Evolutionary conservation across 2,329 filamentous ascomycete genomes (phyloP).

Genomic region (Nothophoma quercina): DNA sequence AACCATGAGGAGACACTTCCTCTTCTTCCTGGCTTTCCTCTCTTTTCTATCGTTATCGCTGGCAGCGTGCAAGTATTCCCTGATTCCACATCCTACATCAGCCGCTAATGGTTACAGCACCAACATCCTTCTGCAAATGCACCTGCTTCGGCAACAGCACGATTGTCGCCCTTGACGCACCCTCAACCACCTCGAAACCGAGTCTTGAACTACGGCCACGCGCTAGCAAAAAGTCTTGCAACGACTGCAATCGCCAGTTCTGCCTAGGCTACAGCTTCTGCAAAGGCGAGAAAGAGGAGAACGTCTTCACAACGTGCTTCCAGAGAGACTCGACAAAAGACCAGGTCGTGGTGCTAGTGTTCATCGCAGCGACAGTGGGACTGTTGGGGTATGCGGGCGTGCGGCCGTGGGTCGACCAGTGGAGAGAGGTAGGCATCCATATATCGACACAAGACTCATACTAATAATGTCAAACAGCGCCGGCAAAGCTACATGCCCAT

Average conservation of each 20-base stretch:
- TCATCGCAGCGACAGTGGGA: slow-evolving; percentile 69
- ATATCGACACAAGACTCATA: too few relatives aligned
- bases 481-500: slow-evolving; percentile 62
- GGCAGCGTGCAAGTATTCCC: slow-evolving; percentile 53
- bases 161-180: slow-evolving; percentile 68
- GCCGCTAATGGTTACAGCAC: slow-evolving; percentile 45
- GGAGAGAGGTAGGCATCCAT: slow-evolving; percentile 58
- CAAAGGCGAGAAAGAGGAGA: slow-evolving; percentile 67
- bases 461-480: slow-evolving; percentile 6
- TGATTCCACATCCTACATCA: background rate
- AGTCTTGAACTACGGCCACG: slow-evolving; percentile 34
- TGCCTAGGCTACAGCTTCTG: slow-evolving; percentile 70
- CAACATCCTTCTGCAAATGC: slow-evolving; percentile 75
- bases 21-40: slow-evolving; percentile 39
- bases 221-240: slow-evolving; percentile 61
- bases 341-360: slow-evolving; percentile 70
- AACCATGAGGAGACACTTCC: slow-evolving; percentile 24
- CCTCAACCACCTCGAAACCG: slow-evolving; percentile 38
- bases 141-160: slow-evolving; percentile 73
- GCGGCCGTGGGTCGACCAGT: slow-evolving; percentile 66
- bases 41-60: slow-evolving; percentile 49
- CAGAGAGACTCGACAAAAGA: slow-evolving; percentile 74
- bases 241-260: slow-evolving; percentile 72
- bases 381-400: slow-evolving; percentile 67
- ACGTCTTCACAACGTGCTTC: slow-evolving; percentile 72